Evolutionary conservation across 768 basidiomycete genomes (phyloP).

Genomic region (Leccinum imitatum): DNA sequence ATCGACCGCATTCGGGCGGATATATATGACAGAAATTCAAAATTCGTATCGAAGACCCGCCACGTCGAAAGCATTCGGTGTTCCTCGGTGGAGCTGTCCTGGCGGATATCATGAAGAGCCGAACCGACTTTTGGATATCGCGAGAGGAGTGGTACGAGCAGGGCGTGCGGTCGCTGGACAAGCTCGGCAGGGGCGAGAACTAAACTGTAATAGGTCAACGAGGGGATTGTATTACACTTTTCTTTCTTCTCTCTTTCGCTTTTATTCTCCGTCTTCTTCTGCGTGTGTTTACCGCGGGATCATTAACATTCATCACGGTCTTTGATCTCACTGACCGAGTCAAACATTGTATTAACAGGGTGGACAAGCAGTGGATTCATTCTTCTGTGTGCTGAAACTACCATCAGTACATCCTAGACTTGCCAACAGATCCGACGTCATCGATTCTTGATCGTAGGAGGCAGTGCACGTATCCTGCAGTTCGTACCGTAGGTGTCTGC

Average conservation of each 20-base stretch:
- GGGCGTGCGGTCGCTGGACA: constrained; percentile 78
- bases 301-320: not conserved
- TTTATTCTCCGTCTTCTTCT: not conserved
- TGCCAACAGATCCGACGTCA: too few relatives aligned
- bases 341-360: not conserved
- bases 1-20: not conserved
- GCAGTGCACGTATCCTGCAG: not conserved
- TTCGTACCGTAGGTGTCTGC: too few relatives aligned
- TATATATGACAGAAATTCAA: constrained; percentile 84
- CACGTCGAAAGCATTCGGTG: constrained; percentile 98
- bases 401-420: too few relatives aligned
- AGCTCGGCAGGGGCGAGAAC: constrained; percentile 72
- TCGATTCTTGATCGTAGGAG: too few relatives aligned
- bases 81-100: constrained; percentile 99
- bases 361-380: not conserved
- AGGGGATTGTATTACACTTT: not conserved
- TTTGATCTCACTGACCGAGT: not conserved
- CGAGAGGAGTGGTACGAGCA: constrained; percentile 95
- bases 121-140: constrained; percentile 94
- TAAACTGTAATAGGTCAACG: constrained; percentile 6
- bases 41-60: constrained; percentile 97
- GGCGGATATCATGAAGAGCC: constrained; percentile 96
- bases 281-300: not conserved
- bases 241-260: not conserved
- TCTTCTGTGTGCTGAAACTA: too few relatives aligned